phyloP scores from a whole-genome alignment of 2,329 filamentous ascomycete genomes.

The Zymoseptoria tritici region DNA sequence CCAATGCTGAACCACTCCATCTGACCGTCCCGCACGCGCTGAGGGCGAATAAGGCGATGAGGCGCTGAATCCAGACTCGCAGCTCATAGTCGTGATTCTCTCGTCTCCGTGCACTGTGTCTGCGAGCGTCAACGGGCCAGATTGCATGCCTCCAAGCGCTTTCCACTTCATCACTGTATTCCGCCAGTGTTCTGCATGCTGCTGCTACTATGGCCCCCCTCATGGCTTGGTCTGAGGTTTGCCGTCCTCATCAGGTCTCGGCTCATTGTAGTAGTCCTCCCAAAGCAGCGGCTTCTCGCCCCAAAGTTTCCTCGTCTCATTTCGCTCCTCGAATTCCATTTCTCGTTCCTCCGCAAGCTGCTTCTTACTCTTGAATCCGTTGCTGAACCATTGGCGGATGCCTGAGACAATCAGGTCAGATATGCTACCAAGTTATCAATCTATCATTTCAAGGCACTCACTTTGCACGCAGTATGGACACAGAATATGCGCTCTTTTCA shows the following conservation, averaged over 20 bases:
- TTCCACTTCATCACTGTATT: not conserved
- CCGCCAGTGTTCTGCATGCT: not conserved
- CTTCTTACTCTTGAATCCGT: conserved; percentile 27
- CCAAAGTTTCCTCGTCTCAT: conserved; percentile 17
- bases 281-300: conserved; percentile 19
- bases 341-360: conserved; percentile 18
- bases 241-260: conserved; percentile 9
- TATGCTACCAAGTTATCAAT: not conserved
- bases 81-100: not conserved
- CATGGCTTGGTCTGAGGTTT: conserved; percentile 8
- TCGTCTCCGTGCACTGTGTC: not conserved
- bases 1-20: too few relatives aligned
- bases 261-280: conserved; percentile 18
- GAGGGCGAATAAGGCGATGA: not conserved
- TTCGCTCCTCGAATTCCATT: conserved; percentile 18
- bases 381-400: conserved; percentile 31
- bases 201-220: not conserved
- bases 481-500: conserved; percentile 81
- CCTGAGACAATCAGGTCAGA: conserved; percentile 11
- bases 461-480: conserved; percentile 82
- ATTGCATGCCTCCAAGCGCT: not conserved
- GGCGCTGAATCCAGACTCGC: not conserved
- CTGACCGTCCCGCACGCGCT: too few relatives aligned
- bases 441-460: conserved; percentile 39
- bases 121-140: not conserved